Evolutionary conservation across 2,329 filamentous ascomycete genomes (phyloP), one percentile per base, ranked within the genome.

Genomic region (Penicillium sp.): DNA sequence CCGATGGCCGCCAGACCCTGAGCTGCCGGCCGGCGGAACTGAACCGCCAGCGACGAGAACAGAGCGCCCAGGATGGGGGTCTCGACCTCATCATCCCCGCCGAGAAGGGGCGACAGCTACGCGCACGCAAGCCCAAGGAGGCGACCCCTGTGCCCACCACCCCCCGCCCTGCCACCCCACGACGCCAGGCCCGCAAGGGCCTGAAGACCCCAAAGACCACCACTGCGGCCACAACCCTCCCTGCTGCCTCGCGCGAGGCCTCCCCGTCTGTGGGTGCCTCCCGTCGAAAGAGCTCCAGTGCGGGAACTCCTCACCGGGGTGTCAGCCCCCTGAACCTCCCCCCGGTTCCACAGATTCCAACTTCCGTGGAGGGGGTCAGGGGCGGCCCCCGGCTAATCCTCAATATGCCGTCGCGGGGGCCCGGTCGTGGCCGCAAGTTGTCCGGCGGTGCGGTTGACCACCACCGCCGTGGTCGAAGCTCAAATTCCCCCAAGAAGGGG

Each of bases 1-100:
- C 93, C 0, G 80, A 79, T 0, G 82, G 88, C 63, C 84, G 92
- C 4, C 85, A 91, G 65, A 92, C 89, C 0, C 82, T 81, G 51
- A 96, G 92, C 75, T 91, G 84, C 73, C 88, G 81, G 33, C 82
- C 87, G 9, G 90, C 95, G 64, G 92, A 97, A 84, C 84, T 0
- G 87, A 90, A 68, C 85, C 86, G 23, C 84, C 76, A 81, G 60
- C 77, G 88, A 66, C 79, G 83, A 66, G 90, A 93, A 62, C 85
- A 88, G 67, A 82, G 83, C 15, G 72, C 78, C 10, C 75, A 82
- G 31, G 79, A 73, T 16, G 67, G 73, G n/a, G 70, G 75, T 15
- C 63, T 75, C 10, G 70, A 73, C 13, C 68, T 57, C 61, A 3
- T 33, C 55, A n/a, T 41, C 53, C 38, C 73, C 76, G 3, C 72